Evolutionary conservation across 768 basidiomycete genomes (phyloP).

Genomic region (Dentipellis sp.): DNA sequence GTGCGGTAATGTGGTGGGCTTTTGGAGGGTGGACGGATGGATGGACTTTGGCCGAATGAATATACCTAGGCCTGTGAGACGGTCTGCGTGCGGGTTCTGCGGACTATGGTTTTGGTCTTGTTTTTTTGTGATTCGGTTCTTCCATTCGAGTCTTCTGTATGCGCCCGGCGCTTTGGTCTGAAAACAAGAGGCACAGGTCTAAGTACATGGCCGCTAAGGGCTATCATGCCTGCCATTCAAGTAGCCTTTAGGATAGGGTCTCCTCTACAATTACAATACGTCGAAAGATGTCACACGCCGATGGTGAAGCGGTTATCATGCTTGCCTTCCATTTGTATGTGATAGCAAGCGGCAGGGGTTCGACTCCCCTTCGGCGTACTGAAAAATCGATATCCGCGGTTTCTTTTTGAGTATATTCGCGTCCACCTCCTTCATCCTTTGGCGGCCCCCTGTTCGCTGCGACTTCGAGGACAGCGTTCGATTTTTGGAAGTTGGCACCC

Average conservation of each 20-base stretch:
- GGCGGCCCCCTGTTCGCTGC: no score
- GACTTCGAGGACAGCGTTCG: no score
- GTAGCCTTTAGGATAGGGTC: not conserved
- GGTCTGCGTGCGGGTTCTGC: not conserved
- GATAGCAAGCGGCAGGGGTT: conserved; percentile 23
- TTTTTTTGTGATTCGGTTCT: no score
- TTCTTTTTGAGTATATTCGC: not conserved
- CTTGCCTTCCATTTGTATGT: conserved; percentile 21
- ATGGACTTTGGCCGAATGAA: not conserved
- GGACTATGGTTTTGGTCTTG: not conserved
- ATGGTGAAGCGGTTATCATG: conserved; percentile 26
- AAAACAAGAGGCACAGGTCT: not conserved
- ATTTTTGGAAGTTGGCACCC: no score
- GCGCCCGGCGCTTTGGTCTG: not conserved
- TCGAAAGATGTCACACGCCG: conserved; percentile 6
- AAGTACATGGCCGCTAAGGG: not conserved
- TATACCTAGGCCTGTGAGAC: not conserved
- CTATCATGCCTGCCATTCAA: not conserved
- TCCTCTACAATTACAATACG: not conserved
- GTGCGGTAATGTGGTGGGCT: not conserved
- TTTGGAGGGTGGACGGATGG: not conserved
- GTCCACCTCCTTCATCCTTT: no score
- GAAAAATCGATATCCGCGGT: not conserved
- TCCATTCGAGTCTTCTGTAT: no score
- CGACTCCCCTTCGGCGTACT: conserved; percentile 20